These are phyloP conservation scores for Sesbania bispinosa DNA, from an alignment of 306 rosid genomes.

Conservation along the genomic window DNA sequence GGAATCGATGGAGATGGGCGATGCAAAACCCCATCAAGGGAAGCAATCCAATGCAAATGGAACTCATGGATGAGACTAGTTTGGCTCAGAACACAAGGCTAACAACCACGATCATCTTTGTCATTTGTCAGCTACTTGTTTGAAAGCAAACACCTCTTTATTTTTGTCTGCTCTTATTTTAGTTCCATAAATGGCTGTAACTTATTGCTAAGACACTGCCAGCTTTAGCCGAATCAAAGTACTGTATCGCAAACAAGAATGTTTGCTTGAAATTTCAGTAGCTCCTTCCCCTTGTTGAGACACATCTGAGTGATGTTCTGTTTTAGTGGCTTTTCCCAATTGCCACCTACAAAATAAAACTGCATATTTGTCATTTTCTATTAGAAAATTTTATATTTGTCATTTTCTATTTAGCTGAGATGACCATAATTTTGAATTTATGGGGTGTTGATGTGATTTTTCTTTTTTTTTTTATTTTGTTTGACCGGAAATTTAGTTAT, in stretches of 20 bases:
- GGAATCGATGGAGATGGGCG: conserved; percentile 53
- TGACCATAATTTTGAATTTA: too few species aligned
- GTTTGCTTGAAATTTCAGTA: neutral
- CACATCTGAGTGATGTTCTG: neutral
- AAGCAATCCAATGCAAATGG: conserved; percentile 27
- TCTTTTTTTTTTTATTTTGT: too few species aligned
- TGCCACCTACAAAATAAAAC: neutral
- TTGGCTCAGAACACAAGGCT: neutral
- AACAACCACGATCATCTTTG: neutral
- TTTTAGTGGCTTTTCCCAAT: neutral
- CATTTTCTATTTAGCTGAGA: too few species aligned
- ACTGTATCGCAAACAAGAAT: neutral
- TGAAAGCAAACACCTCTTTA: neutral
- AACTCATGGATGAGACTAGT: conserved; percentile 13
- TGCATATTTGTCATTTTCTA: neutral
- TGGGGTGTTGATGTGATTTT: too few species aligned
- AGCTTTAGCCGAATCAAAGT: neutral
- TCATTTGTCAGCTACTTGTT: neutral
- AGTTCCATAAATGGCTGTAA: neutral
- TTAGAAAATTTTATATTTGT: neutral
- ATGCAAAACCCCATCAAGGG: conserved; percentile 37
- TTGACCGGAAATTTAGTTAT: too few species aligned
- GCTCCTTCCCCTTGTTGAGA: neutral
- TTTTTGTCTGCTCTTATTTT: neutral
- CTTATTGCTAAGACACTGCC: neutral